Evolutionary conservation across 2,329 filamentous ascomycete genomes (phyloP), one percentile per base, ranked within the genome.

Genomic region (Penicillium sp.): DNA sequence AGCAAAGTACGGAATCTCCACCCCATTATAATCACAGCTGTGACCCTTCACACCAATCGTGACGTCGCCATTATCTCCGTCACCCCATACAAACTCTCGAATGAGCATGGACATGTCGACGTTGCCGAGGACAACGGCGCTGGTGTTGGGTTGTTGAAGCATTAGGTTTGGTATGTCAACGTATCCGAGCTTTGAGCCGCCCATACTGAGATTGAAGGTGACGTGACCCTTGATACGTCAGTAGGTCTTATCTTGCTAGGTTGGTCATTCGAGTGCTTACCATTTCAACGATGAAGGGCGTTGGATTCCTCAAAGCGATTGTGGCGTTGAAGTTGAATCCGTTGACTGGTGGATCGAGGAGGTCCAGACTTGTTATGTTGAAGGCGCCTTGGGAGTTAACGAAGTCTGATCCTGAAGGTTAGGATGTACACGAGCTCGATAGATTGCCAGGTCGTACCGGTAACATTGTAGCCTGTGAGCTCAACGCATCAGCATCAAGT

Each of bases 251-350:
- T 1, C 17, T 1, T 37, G 47, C 11, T 15, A 2, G 5, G n/a
- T 20, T 25, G 8, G 2, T 10, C 10, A 15, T n/a, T 2, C 5
- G 14, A 7, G 2, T 17, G n/a, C 52, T n/a, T 62, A 71, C 69
- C 64, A 71, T 58, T 43, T 70, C 63, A 8, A 70, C 58, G 12
- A 38, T 64, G 28, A 69, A 68, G 0, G 61, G 59, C 0, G 59
- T 66, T 14, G 69, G 67, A 22, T 69, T 68, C 12, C 56, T 58
- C 14, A 71, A 31, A 8, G 63, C 55, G 6, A 70, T 59, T 0
- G 69, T 71, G n/a, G 69, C 67, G 57, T 71, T 71, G 34, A 70
- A 60, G 17, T 71, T 71, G 31, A 64, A 69, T 31, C 68, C 69
- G 25, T 71, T 55, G 5, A 59, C 61, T 7, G 51, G 50, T 1